Base-by-base conservation (phyloP, 768 basidiomycete species). In the Mycena venus region DNA sequence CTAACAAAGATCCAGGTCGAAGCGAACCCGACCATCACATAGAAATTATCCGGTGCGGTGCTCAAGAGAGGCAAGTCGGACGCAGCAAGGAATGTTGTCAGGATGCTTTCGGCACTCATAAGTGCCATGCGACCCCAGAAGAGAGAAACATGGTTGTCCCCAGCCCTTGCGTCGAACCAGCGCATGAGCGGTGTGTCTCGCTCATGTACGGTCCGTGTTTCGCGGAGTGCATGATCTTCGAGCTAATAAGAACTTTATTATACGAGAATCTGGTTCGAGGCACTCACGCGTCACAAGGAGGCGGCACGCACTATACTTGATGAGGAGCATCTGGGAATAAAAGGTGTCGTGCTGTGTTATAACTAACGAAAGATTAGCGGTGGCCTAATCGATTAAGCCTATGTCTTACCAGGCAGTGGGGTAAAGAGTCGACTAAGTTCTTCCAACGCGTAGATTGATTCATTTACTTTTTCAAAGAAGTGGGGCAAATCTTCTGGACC, bases 1-100 rank as follows among this genome's bases (percentile, higher is more conserved):
- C 83, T 82, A 14, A 86, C 79, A 64, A 88, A 82, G 59, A 89
- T 73, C 59, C 83, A 87, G 2, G 86, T 82, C 8, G 88, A 84
- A 44, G 88, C 85, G 63, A 88, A 86, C 0, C 83, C 80, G 58
- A 88, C 80, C 83, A 87, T 83, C 40, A 80, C 78, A 70, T 84
- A 88, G 34, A 88, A 66, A 42, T 78, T 79, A 75, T 88, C 88
- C 1, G 87, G 87, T 10, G 86, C 83, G 9, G 85, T 79, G 73
- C 83, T 82, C 67, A 88, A 78, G 27, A 86, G 78, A 0, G 76
- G 75, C 23, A 81, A 70, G 56, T 88, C 85, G 29, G 79, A 74
- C 32, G 81, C 71, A 27, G 84, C 80, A 51, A 88, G 81, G 10
- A 82, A 77, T 2, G 81, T 49, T 47, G 84, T 81, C 58, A 88